phyloP scores from a whole-genome alignment of 2,329 filamentous ascomycete genomes.

The Fusarium veterinarium region DNA sequence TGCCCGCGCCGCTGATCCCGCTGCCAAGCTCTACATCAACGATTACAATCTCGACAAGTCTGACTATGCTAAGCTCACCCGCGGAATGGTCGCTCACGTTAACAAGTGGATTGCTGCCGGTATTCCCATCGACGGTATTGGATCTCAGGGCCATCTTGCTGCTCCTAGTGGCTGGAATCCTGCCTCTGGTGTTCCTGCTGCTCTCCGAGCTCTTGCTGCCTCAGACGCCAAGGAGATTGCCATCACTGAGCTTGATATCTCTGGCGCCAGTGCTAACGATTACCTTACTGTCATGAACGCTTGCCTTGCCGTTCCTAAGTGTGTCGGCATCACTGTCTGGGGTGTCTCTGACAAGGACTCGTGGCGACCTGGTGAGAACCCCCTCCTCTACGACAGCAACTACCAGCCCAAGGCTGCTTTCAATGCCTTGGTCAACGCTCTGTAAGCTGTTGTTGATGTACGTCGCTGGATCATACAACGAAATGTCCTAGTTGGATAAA shows the following conservation, averaged over 20 bases:
- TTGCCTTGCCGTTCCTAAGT: constrained; percentile 68
- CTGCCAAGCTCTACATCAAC: constrained; percentile 80
- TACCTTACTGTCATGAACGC: constrained; percentile 69
- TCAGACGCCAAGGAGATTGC: constrained; percentile 68
- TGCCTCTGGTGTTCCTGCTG: constrained; percentile 62
- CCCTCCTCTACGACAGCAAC: constrained; percentile 65
- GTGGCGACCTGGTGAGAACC: constrained; percentile 53
- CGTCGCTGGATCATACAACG: accelerated
- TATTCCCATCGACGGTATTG: constrained; percentile 62
- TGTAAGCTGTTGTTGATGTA: neutral
- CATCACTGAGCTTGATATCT: constrained; percentile 76
- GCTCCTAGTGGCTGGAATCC: constrained; percentile 52
- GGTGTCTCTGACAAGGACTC: constrained; percentile 58
- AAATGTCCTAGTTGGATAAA: too few relatives aligned
- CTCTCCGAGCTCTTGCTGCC: constrained; percentile 64
- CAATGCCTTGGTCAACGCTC: constrained; percentile 48
- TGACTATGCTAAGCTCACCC: constrained; percentile 67
- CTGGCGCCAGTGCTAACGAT: constrained; percentile 64
- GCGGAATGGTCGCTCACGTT: constrained; percentile 67
- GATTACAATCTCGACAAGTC: constrained; percentile 76
- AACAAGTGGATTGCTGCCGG: constrained; percentile 71
- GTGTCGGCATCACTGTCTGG: constrained; percentile 75
- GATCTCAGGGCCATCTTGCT: constrained; percentile 67
- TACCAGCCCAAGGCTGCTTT: constrained; percentile 65
- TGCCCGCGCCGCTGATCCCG: constrained; percentile 73